Base-by-base conservation (phyloP, 306 rosid genomes). In the Morella rubra region DNA sequence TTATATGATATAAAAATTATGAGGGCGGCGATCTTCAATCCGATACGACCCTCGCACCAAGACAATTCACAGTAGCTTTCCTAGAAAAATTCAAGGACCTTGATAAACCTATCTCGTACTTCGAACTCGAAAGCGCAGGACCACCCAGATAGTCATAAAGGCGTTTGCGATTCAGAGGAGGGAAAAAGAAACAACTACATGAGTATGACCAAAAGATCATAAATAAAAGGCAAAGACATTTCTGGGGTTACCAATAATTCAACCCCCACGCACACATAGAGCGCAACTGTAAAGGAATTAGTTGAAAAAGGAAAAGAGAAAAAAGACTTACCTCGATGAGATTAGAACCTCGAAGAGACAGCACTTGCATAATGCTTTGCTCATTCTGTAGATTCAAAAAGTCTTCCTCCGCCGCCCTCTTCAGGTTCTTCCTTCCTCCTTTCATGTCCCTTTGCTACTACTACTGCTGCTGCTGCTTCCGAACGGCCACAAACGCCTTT, bases 341-440 rank as follows among this genome's bases (percentile, higher is more conserved):
- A 84, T 92, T 95, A 55, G 97, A 90, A 27, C 96, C 97, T 45
- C 96, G 89, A 75, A 92, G 91, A 45, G 93, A 89, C 22, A 95
- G 49, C 40, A 92, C 99, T 70, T 88, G 91, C 96, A 85, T 83
- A 69, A 95, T 80, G 45, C 76, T 47, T 69, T 95, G 90, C 4
- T 89, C 91, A 14, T 89, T 86, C 77, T 84, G 87, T 45, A 95
- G 85, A 56, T 84, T 85, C 0, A 87, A 74, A 64, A 77, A 81
- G 44, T 77, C 71, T 62, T 88, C 91, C 84, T 73, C 87, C 10
- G 84, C 79, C 41, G 91, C 96, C 79, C 97, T 85, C 84, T 84
- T 88, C 82, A 95, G 82, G 84, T 95, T 95, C 83, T 92, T 95
- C 81, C 97, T 90, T 83, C 98, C 98, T 72, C 90, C 97, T 80